Evolutionary conservation across 768 basidiomycete genomes (phyloP), one percentile per base, ranked within the genome.

Genomic region (Galerina marginata): DNA sequence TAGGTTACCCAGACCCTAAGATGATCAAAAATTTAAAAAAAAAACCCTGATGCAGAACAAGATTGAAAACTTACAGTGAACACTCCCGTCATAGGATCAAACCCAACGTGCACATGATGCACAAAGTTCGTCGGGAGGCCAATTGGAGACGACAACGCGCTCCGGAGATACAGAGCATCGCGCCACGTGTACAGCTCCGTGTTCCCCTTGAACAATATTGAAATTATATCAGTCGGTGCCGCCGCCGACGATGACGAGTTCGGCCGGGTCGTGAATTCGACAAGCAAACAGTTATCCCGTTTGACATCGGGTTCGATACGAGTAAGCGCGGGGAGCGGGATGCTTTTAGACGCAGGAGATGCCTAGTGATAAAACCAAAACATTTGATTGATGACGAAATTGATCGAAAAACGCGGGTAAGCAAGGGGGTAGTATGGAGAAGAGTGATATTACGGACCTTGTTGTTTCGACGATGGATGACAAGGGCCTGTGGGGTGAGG

Each of bases 401-500:
- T 40, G 47, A 54, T 55, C 45, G 53, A 33, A 33, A 39, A 36
- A 25, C 33, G 38, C 16, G 25, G 42, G 33, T 58, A 25, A 49
- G 48, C 33, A 33, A 14, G 44, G 9, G 37, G 60, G 62, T 25
- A 33, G 14, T 25, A 43, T 43, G 26, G 37, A 42, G 36, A 25
- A 38, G 45, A 49, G 54, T 20, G 23, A 38, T 42, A 56, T 38
- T 14, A 69, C 90, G 67, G 67, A 92, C 93, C 82, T 93, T 90
- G 61, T 83, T 87, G 79, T 89, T 90, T 67, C 66, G 56, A 16
- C 65, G 66, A 65, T 90, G 88, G 66, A 95, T 84, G 44, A 82
- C 81, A 37, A 95, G 73, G 29, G 83, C 77, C 59, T 85, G 79
- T 36, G 87, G 87, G 59, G 84, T 86, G 60, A 95, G 76, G 6